Conservation (phyloP, 768 basidiomycete genomes). For the Termitomyces sp. region DNA sequence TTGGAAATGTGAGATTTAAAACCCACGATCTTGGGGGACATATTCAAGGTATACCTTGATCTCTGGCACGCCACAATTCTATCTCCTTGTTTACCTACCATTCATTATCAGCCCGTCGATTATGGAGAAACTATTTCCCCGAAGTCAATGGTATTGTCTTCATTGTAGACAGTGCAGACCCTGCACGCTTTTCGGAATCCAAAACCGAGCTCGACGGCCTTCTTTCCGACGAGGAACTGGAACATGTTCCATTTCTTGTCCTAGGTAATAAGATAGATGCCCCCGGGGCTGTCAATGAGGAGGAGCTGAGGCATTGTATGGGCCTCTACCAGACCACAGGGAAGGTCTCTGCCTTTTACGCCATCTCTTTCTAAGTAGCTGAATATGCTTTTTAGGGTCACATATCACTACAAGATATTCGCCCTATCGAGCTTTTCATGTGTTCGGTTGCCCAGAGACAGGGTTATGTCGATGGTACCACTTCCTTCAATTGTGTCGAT, state of each 20-base stretch:
- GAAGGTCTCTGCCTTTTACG: constrained; percentile 57
- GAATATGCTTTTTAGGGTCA: constrained; percentile 61
- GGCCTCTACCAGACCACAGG: constrained; percentile 99
- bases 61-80: neutral
- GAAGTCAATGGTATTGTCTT: constrained; percentile 99
- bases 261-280: constrained; percentile 99
- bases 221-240: constrained; percentile 89
- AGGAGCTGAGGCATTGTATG: constrained; percentile 91
- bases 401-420: constrained; percentile 91
- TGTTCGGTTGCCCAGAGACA: constrained; percentile 98
- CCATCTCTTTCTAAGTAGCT: neutral
- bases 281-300: constrained; percentile 91
- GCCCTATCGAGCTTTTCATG: constrained; percentile 99
- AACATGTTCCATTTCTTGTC: constrained; percentile 95
- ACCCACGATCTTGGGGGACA: constrained; percentile 98
- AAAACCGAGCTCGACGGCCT: constrained; percentile 97
- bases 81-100: neutral
- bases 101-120: constrained; percentile 66
- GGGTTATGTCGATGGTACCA: constrained; percentile 90
- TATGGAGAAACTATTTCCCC: constrained; percentile 99
- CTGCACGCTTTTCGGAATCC: constrained; percentile 91
- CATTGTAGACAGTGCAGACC: constrained; percentile 95
- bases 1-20: constrained; percentile 98
- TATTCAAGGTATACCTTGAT: constrained; percentile 71
- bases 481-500: neutral